Conservation (phyloP, 768 basidiomycete species). For the Russula vinacea region DNA sequence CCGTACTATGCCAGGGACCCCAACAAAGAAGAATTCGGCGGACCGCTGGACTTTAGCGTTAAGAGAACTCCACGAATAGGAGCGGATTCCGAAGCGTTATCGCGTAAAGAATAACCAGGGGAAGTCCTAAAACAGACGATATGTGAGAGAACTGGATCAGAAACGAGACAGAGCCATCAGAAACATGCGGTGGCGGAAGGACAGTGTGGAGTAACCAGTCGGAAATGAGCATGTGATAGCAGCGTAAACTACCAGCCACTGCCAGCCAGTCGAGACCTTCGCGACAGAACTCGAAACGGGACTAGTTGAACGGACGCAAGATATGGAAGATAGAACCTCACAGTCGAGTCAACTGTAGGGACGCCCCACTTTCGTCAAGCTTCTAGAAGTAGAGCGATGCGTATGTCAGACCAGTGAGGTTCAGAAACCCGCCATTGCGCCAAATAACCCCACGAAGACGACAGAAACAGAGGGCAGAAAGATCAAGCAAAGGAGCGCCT, state of each 20-base stretch:
- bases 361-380: not conserved
- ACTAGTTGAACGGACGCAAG: not conserved
- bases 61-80: not conserved
- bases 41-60: not conserved
- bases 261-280: not conserved
- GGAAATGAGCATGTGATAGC: slow-evolving; percentile 20
- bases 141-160: not conserved
- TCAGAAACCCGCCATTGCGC: not conserved
- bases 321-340: slow-evolving; percentile 3
- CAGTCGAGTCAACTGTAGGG: not conserved
- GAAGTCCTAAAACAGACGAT: not conserved
- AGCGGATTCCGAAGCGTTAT: not conserved
- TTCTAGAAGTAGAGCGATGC: not conserved
- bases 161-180: slow-evolving; percentile 1
- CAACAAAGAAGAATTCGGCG: not conserved
- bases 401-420: not conserved
- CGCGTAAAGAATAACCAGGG: not conserved
- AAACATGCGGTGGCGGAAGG: not conserved
- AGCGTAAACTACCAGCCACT: not conserved
- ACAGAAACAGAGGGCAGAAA: not conserved
- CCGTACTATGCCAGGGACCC: not conserved
- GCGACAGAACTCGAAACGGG: not conserved
- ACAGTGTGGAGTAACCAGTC: not conserved
- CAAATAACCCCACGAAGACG: not conserved
- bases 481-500: not conserved